Evolutionary conservation across 1,284 basidiomycete genomes (phyloP).

Genomic region (Ceratobasidium sp.): DNA sequence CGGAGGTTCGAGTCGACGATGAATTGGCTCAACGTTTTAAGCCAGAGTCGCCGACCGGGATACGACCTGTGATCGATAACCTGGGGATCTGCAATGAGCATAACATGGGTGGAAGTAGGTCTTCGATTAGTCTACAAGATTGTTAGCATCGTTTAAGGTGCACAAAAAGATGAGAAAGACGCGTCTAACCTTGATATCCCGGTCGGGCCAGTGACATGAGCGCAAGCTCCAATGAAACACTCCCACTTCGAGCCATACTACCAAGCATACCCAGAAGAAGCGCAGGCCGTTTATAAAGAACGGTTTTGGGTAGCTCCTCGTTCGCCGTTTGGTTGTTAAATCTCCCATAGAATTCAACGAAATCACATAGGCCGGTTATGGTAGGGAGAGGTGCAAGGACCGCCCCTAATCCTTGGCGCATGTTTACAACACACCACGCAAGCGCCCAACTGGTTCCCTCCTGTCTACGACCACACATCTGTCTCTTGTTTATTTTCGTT

Average conservation of each 20-base stretch:
- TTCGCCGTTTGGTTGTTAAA: slow-evolving; percentile 20
- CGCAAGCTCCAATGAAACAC: slow-evolving; percentile 65
- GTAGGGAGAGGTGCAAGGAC: slow-evolving; percentile 8
- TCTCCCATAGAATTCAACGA: slow-evolving; percentile 9
- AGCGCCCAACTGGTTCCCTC: not conserved
- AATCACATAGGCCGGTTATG: not conserved
- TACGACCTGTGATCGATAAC: slow-evolving; percentile 68
- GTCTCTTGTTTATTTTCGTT: slow-evolving; percentile 6
- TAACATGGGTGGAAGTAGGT: slow-evolving; percentile 67
- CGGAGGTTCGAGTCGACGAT: slow-evolving; percentile 77
- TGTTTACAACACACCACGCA: slow-evolving; percentile 21
- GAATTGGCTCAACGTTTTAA: slow-evolving; percentile 60
- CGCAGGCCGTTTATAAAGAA: slow-evolving; percentile 62
- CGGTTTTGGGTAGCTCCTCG: slow-evolving; percentile 39
- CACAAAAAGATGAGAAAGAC: slow-evolving; percentile 25
- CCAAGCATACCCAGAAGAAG: slow-evolving; percentile 68
- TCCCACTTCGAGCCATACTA: slow-evolving; percentile 81
- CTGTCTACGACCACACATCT: slow-evolving; percentile 32
- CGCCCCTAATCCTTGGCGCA: slow-evolving; percentile 17
- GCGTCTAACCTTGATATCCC: slow-evolving; percentile 48
- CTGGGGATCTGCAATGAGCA: slow-evolving; percentile 84
- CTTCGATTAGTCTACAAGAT: slow-evolving; percentile 49
- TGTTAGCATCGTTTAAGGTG: slow-evolving; percentile 16
- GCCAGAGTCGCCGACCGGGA: slow-evolving; percentile 59
- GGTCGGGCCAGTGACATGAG: slow-evolving; percentile 68